Percentiles rank a stretch among this genome's conserved stretches.
These are phyloP conservation scores for Agarophyton chilense DNA, from an alignment of 23 red algal genomes.

Conservation along the genomic window DNA sequence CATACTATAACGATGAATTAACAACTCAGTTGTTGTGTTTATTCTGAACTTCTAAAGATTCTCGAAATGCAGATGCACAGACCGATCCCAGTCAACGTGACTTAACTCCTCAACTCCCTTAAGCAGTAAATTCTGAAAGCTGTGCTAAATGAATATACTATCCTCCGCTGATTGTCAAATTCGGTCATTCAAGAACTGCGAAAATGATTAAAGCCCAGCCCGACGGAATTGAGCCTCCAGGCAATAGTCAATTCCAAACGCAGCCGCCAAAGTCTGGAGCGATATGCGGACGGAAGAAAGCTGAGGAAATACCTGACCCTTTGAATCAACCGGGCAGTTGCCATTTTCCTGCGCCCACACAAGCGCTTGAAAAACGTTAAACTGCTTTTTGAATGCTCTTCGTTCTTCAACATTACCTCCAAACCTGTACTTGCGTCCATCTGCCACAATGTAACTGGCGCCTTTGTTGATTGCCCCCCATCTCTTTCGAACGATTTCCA, in stretches of 20 bases:
- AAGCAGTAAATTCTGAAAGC: too few species aligned
- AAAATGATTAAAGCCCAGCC: background rate
- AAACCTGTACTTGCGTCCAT: slow-evolving; percentile 1
- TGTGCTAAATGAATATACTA: too few species aligned
- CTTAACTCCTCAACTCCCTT: too few species aligned
- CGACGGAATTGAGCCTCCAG: slow-evolving; percentile 11
- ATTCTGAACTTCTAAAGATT: too few species aligned
- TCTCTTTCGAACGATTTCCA: background rate
- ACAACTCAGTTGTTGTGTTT: too few species aligned
- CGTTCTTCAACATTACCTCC: background rate
- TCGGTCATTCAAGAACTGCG: too few species aligned
- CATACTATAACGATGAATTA: too few species aligned
- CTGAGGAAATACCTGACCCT: slow-evolving; percentile 12
- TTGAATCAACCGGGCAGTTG: slow-evolving; percentile 15
- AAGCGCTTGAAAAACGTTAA: slow-evolving; percentile 25
- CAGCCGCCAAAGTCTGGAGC: slow-evolving; percentile 9
- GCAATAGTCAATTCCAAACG: slow-evolving; percentile 13
- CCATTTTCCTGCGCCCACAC: slow-evolving; percentile 12
- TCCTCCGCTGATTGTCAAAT: too few species aligned
- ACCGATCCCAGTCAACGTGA: too few species aligned
- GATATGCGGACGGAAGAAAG: background rate
- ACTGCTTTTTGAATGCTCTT: slow-evolving; percentile 1
- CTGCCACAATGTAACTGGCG: slow-evolving; percentile 6
- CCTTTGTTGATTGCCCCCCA: background rate
- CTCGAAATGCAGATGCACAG: too few species aligned